Base-by-base conservation (phyloP, 805 yeast species). In the Wickerhamomyces hampshirensis region DNA sequence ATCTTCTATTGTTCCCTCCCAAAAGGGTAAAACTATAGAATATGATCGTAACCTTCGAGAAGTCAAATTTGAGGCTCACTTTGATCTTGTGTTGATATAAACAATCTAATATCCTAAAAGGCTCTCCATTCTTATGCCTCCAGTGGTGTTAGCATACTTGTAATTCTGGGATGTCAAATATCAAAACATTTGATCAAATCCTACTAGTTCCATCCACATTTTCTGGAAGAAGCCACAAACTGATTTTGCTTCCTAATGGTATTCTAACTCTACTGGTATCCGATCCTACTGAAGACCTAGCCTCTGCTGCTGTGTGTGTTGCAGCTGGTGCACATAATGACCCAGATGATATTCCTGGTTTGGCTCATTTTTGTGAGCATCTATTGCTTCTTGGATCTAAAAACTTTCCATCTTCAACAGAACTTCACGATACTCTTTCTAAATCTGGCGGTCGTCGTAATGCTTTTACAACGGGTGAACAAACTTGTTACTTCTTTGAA, bases 331-430 rank as follows among this genome's bases (percentile, higher is more conserved):
- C 95, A 2, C 80, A 78, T 50, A 68, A 78, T 31, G 97, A 91
- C 46, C 91, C 95, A 1, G 65, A 62, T 5, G 69, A 68, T 5
- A 47, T 82, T 2, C 77, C 77, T 0, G 98, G 98, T 0, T 53
- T 91, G 26, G 98, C 98, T 0, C 98, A 91, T 62, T 71, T 86
- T 39, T 82, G 94, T 49, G 96, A 87, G 52, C 96, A 87, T 56
- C 66, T 83, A 69, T 37, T 79, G 3, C 60, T 75, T 23, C 65
- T 69, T 37, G 84, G 81, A 3, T 73, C 84, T 0, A 75, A 70
- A 47, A 59, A 66, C 34, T 79, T 56, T 43, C 80, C 84, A 1
- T 53, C 60, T 14, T 66, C 74, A 1, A 68, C 65, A 26, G 48
- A 50, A 18, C 75, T 74, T 42, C 69, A 69, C 33, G 68, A 68